Percentiles rank a stretch among this genome's conserved stretches.
phyloP scores from a whole-genome alignment of 805 yeast genomes.

The Wickerhamiella brachini region DNA sequence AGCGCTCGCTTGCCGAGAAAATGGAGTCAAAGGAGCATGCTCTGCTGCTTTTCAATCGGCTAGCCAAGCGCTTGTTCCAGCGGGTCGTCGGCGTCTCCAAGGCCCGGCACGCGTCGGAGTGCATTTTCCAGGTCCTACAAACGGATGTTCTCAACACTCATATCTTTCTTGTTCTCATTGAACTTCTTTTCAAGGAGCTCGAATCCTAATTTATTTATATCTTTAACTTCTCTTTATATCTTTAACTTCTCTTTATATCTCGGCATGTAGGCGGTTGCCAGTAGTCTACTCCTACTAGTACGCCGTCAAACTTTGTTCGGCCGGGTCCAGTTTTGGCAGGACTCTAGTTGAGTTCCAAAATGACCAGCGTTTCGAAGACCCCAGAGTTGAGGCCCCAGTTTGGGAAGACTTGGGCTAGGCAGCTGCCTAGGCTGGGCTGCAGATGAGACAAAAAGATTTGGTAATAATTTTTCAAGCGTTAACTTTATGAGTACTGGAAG shows the following conservation, averaged over 20 bases:
- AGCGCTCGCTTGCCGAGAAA: constrained; percentile 17
- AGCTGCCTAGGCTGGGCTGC: background rate
- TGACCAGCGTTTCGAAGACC: too few relatives aligned
- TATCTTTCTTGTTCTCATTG: constrained; percentile 44
- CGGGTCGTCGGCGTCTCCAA: constrained; percentile 59
- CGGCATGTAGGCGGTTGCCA: too few relatives aligned
- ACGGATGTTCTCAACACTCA: constrained; percentile 58
- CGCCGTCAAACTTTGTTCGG: too few relatives aligned
- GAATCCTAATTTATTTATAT: background rate
- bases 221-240: background rate
- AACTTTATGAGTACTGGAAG: constrained; percentile 11
- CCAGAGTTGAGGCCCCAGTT: too few relatives aligned
- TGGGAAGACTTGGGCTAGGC: too few relatives aligned
- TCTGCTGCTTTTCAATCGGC: constrained; percentile 36
- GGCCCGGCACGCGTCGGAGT: constrained; percentile 46
- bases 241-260: too few relatives aligned
- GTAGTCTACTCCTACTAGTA: too few relatives aligned
- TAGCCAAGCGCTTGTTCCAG: constrained; percentile 52
- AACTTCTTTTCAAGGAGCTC: constrained; percentile 37
- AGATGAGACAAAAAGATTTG: background rate
- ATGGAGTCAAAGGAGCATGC: constrained; percentile 42
- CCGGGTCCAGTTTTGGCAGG: too few relatives aligned
- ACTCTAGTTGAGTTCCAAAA: too few relatives aligned
- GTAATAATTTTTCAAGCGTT: background rate
- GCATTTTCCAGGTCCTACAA: constrained; percentile 45